phyloP scores from a whole-genome alignment of 2,329 filamentous ascomycete genomes.

The Rhytidhysteron rufulum region DNA sequence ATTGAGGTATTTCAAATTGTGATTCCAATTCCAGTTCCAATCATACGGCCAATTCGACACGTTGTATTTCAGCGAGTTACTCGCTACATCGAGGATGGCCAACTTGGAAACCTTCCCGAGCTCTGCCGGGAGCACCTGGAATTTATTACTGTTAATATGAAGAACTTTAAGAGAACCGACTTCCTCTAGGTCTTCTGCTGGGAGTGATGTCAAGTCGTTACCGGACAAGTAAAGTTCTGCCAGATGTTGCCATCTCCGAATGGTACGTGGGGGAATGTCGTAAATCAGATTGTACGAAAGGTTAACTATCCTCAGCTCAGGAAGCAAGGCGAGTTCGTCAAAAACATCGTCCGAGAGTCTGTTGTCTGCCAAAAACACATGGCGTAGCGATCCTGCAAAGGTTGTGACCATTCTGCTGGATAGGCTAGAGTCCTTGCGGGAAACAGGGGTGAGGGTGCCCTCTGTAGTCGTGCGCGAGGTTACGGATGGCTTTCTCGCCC shows the following conservation, averaged over 20 bases:
- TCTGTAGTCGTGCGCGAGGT: constrained; percentile 65
- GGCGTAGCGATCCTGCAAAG: constrained; percentile 79
- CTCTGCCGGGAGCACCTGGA: constrained; percentile 92
- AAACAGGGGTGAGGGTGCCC: constrained; percentile 53
- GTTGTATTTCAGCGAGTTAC: constrained; percentile 95
- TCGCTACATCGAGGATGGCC: constrained; percentile 88
- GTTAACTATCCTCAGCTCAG: constrained; percentile 84
- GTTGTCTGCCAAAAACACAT: constrained; percentile 89
- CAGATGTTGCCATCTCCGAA: constrained; percentile 85
- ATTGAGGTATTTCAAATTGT: constrained; percentile 90
- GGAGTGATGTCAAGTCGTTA: constrained; percentile 86
- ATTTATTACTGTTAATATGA: constrained; percentile 96
- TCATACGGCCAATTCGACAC: constrained; percentile 99
- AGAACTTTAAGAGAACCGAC: constrained; percentile 81
- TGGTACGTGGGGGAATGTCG: constrained; percentile 83
- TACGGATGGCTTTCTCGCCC: constrained; percentile 70
- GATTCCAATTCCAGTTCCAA: constrained; percentile 99
- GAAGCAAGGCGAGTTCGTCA: constrained; percentile 78
- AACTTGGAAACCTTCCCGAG: constrained; percentile 91
- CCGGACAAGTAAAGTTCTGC: constrained; percentile 92
- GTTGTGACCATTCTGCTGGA: constrained; percentile 78
- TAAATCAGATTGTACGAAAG: constrained; percentile 92
- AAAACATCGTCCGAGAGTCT: constrained; percentile 92
- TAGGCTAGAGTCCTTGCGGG: constrained; percentile 84
- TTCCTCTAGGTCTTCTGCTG: constrained; percentile 91